Evolutionary conservation across 78 protist species (phyloP), one percentile per base, ranked within the genome.

Genomic region (Dictyostelium brefeldianum): DNA sequence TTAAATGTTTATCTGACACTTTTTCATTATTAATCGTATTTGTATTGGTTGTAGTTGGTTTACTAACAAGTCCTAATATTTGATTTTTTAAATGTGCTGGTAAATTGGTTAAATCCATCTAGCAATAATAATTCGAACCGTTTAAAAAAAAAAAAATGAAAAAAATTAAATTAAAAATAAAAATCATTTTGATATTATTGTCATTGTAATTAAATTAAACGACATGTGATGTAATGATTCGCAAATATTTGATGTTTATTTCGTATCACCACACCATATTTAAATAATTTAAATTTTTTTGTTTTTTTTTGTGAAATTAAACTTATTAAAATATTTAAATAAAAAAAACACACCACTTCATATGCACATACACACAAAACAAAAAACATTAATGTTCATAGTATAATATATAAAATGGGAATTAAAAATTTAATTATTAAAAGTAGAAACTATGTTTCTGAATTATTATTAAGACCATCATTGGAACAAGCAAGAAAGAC

Each of bases 11-110:
- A 73, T 73, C 9, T 20, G 31, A 62, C 4, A 43, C 77, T 51
- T 47, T 67, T 27, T 69, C 80, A 73, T 73, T 46, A 15, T n/a
- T 43, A 18, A 36, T 73, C 18, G 20, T 41, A 43, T 69, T 17
- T 29, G 22, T 31, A n/a, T 56, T 41, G 8, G 62, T 43, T 67
- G 12, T 22, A 22, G 36, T 4, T 62, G 70, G 70, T 25, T 80
- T 80, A 27, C 31, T 62, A 47, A 59, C n/a, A 43, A 43, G 41
- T 17, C 56, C 46, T 22, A 80, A 47, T 4, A 80, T 80, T 64
- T 80, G 89, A 15, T 54, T 31, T 47, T 48, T 80, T 10, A 80
- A 25, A 31, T 64, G 50, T n/a, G 89, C 77, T 6, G 89, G 89
- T 46, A 80, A 47, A 17, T 64, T 80, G 17, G 74, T 31, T 14